Evolutionary conservation across 371 early-diverging fungal genomes (phyloP).

Genomic region (Mucor irregularis): DNA sequence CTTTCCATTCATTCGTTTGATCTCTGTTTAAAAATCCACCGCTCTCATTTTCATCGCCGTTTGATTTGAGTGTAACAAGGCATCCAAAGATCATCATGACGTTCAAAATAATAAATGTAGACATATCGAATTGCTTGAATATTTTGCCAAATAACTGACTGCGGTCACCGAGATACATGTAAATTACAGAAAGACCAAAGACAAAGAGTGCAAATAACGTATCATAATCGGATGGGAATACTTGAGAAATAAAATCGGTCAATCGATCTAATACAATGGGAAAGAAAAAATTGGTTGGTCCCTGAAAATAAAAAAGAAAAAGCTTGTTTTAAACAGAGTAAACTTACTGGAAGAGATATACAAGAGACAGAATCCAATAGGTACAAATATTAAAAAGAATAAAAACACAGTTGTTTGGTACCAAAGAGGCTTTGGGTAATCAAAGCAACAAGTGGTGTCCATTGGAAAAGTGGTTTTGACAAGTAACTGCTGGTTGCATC

Average conservation of each 20-base stretch:
- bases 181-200: constrained; percentile 50
- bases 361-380: constrained; percentile 32
- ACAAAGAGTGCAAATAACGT: constrained; percentile 42
- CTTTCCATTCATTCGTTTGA: constrained; percentile 87
- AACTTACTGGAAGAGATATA: constrained; percentile 25
- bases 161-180: constrained; percentile 67
- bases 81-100: constrained; percentile 40
- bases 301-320: no score
- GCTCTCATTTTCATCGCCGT: constrained; percentile 21
- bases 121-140: constrained; percentile 55
- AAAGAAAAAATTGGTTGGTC: neutral
- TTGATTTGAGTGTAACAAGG: constrained; percentile 38
- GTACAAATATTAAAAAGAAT: constrained; percentile 51
- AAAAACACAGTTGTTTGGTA: constrained; percentile 47
- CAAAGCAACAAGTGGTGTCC: constrained; percentile 64
- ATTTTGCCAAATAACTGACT: constrained; percentile 69
- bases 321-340: no score
- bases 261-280: neutral
- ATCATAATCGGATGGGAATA: constrained; percentile 2
- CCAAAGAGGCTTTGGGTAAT: constrained; percentile 56
- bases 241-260: neutral
- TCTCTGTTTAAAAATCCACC: constrained; percentile 67
- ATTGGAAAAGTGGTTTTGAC: constrained; percentile 39
- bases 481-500: constrained; percentile 58
- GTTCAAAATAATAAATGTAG: constrained; percentile 48